phyloP scores from a whole-genome alignment of 108 stramenopile species.

The Pelagomonas calceolata region DNA sequence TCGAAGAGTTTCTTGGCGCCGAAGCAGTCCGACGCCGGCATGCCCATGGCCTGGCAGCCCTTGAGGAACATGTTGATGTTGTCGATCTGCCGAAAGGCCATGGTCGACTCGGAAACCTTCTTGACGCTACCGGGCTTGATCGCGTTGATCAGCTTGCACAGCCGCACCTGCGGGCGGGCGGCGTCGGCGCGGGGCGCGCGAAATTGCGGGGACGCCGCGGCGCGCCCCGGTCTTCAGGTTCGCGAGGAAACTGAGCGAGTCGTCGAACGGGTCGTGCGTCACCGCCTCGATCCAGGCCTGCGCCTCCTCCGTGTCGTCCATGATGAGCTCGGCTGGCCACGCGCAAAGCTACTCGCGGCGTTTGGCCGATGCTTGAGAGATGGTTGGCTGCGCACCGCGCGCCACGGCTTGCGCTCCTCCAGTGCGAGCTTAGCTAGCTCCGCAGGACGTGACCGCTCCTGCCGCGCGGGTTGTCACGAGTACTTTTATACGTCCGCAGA shows the following conservation, averaged over 20 bases:
- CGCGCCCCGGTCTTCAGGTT: not conserved
- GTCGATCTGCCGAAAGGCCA: not conserved
- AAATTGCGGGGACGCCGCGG: too few species aligned
- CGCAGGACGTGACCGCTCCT: too few species aligned
- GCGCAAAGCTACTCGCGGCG: too few species aligned
- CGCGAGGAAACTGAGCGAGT: not conserved
- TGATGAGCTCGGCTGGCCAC: too few species aligned
- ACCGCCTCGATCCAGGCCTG: not conserved
- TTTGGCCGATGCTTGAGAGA: too few species aligned
- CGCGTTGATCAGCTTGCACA: not conserved
- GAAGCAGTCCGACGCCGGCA: not conserved
- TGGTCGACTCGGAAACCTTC: not conserved
- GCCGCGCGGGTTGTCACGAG: too few species aligned
- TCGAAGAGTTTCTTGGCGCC: not conserved
- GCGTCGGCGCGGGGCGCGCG: too few species aligned
- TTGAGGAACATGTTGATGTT: not conserved
- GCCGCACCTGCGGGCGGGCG: not conserved
- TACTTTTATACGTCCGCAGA: too few species aligned
- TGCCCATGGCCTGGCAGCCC: not conserved
- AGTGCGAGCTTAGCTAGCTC: too few species aligned
- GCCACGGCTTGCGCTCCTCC: too few species aligned
- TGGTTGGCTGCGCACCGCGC: too few species aligned
- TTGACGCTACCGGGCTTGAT: not conserved
- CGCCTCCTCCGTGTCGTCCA: too few species aligned
- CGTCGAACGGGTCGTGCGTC: not conserved